Evolutionary conservation across 1,284 basidiomycete genomes (phyloP), one percentile per base, ranked within the genome.

Genomic region (Ustilago cynodontis): DNA sequence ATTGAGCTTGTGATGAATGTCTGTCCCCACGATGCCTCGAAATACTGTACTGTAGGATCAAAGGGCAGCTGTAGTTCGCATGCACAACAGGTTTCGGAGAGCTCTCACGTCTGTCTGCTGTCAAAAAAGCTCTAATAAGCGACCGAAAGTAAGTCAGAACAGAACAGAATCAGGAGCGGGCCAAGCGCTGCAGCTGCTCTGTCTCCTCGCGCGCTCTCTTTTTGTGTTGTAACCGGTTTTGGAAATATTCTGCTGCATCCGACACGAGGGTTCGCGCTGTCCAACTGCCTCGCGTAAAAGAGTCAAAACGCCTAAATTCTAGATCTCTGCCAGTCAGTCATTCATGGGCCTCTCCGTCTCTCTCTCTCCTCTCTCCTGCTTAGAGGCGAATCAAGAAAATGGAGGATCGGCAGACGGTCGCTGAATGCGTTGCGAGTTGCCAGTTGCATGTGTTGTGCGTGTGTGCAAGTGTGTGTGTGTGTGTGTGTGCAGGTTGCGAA

Each of bases 281-380:
- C 31, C 22, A 52, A 26, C 50, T 33, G 50, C 50, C 50, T 52
- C 50, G 50, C 18, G 7, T 49, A 24, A 26, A 28, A n/a, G 5
- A 26, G 14, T 6, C 13, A 26, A 49, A 28, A 49, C 47, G 47
- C 47, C 28, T 50, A 47, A 51, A 51, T 7, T 31, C 49, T 51
- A 51, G 49, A 51, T 51, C 45, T 47, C 45, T 47, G 45, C 45
- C 45, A 47, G 10, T 43, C 33, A 9, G 9, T n/a, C 13, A 41
- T 41, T 41, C 37, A 41, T 41, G 37, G 37, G 37, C 31, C 31
- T 33, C 31, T 33, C 31, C 11, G 6, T 33, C 31, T 33, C 31
- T 11, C 6, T 11, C 31, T 33, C 31, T 33, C 31, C 31, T 33
- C 31, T 11, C 31, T 5, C 31, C 31, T 11, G 5, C 11, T 33